Percentiles rank a stretch among this genome's conserved stretches.
Evolutionary conservation across 148 eudicot genomes (phyloP).

Genomic region (Mesembryanthemum crystallinum): DNA sequence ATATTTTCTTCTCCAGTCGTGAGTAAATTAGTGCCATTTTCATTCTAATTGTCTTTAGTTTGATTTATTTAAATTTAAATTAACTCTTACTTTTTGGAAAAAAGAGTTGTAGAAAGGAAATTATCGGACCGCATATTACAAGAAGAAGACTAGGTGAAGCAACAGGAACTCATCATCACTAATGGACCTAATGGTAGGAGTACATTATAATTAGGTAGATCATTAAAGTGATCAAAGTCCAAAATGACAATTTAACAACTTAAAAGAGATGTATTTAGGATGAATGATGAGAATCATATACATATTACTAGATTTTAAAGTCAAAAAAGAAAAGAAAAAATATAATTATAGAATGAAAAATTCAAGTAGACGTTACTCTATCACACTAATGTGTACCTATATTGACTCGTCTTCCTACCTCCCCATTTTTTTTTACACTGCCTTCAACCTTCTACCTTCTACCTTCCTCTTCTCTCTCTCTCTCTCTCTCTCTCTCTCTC

Average conservation of each 20-base stretch:
- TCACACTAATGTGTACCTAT: constrained; percentile 6
- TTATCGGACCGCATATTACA: too few relatives aligned
- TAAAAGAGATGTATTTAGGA: neutral
- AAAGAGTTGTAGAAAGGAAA: too few relatives aligned
- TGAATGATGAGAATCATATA: neutral
- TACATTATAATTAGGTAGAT: constrained; percentile 5
- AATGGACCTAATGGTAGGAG: too few relatives aligned
- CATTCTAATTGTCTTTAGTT: too few relatives aligned
- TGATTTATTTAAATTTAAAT: too few relatives aligned
- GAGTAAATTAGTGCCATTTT: too few relatives aligned
- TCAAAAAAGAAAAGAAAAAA: neutral
- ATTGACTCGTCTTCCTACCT: constrained; percentile 13
- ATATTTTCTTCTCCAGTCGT: too few relatives aligned
- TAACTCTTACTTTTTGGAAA: too few relatives aligned
- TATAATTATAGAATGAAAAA: constrained; percentile 13
- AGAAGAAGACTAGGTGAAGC: too few relatives aligned
- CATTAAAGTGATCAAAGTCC: neutral
- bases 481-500: neutral
- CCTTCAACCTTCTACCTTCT: neutral
- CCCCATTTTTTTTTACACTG: constrained; percentile 9
- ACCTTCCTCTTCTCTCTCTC: neutral
- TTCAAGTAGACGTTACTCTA: constrained; percentile 45
- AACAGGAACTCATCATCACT: too few relatives aligned
- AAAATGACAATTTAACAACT: constrained; percentile 17
- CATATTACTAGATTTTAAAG: neutral